phyloP scores from a whole-genome alignment of 2,329 filamentous ascomycete genomes.

The Pseudocercospora cruenta region DNA sequence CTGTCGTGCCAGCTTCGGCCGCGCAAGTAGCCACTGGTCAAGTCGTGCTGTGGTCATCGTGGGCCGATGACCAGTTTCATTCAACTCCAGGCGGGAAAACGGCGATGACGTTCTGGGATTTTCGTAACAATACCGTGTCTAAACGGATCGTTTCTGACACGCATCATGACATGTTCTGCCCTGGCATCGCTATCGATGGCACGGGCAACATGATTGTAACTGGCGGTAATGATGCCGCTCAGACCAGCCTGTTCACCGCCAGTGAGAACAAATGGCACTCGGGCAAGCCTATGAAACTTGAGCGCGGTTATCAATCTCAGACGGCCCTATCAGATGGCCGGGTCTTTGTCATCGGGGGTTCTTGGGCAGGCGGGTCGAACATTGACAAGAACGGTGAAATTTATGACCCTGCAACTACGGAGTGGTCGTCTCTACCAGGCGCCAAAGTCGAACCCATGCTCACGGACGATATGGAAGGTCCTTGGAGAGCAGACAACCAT shows the following conservation, averaged over 20 bases:
- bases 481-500: conserved; percentile 56
- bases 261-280: conserved; percentile 44
- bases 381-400: conserved; percentile 59
- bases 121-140: conserved; percentile 12
- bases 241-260: conserved; percentile 55
- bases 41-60: conserved; percentile 13
- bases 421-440: conserved; percentile 56
- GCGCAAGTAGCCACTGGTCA: conserved; percentile 12
- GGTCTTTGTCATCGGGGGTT: conserved; percentile 38
- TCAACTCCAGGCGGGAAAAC: conserved; percentile 14
- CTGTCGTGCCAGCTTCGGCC: conserved; percentile 11
- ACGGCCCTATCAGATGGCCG: conserved; percentile 56
- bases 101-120: conserved; percentile 11
- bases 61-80: conserved; percentile 12
- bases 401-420: conserved; percentile 47
- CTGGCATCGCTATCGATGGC: conserved; percentile 56
- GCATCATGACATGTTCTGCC: conserved; percentile 60
- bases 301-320: conserved; percentile 58
- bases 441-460: conserved; percentile 40
- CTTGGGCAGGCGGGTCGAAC: conserved; percentile 49
- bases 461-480: conserved; percentile 45
- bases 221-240: conserved; percentile 56
- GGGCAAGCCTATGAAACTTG: conserved; percentile 49
- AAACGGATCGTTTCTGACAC: conserved; percentile 5
- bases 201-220: conserved; percentile 58